Evolutionary conservation across 257 asterid genomes (phyloP), one percentile per base, ranked within the genome.

Genomic region (Solanum acaule): DNA sequence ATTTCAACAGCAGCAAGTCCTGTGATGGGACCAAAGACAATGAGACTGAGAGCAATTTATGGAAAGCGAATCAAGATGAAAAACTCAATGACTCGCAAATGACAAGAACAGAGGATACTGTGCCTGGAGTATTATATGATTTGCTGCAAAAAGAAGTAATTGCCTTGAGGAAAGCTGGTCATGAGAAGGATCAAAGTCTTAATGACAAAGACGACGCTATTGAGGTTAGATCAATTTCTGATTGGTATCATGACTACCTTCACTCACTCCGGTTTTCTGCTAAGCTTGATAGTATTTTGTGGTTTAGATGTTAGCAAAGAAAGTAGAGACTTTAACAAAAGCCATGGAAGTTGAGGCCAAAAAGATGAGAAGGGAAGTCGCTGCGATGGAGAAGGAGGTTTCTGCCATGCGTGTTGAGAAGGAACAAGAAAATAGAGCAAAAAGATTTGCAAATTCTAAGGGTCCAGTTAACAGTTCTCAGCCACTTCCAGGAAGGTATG

Each of bases 351-450:
- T 96, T 85, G 99, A 97, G 91, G 99, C 99, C 83, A 97, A 95
- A 89, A 97, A 96, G 94, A 96, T 97, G 99, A 95, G 99, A 90
- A 92, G 99, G 86, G 99, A 97, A 90, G 99, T 97, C 59, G 96
- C 99, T 91, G 97, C 96, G n/a, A 96, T 97, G 98, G 99, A 97
- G 95, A 96, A 97, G 93, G 99, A 97, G 93, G 99, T 97, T 87
- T 93, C 98, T 89, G 98, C 98, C 85, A 96, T 97, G 97, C 98
- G 98, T 52, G 95, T 93, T 86, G 95, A 94, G 27, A 97, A 97
- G 90, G 98, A 96, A 67, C 98, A 96, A 79, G 98, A 97, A 88
- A 94, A 86, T 86, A 95, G 93, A 90, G 91, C 95, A 59, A 96
- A 93, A 88, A 90, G 97, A 88, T 92, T 95, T 49, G 98, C 93